A percentile compares a stretch with the other conserved stretches of the same genome.
phyloP scores from a whole-genome alignment of 495 filamentous ascomycete genomes.

The Trichoderma gamsii region DNA sequence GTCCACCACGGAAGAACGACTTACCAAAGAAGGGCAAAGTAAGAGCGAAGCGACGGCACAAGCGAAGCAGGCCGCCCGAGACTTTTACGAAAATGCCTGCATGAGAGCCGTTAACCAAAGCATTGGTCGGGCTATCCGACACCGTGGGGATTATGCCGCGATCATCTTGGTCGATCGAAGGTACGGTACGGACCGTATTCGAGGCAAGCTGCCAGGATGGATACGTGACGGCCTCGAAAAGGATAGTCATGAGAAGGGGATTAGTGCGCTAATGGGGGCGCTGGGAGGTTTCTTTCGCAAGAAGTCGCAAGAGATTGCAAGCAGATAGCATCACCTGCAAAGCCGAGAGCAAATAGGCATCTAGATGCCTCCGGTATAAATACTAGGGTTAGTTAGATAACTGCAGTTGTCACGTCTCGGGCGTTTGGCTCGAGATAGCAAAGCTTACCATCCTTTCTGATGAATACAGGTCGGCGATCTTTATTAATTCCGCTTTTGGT shows the following conservation, averaged over 20 bases:
- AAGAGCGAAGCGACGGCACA: slow-evolving; percentile 39
- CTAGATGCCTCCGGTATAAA: too few species aligned
- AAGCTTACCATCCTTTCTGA: too few species aligned
- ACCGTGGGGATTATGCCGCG: slow-evolving; percentile 80
- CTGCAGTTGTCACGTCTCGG: too few species aligned
- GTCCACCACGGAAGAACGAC: slow-evolving; percentile 49
- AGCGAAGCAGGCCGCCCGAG: slow-evolving; percentile 63
- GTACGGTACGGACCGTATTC: slow-evolving; percentile 63
- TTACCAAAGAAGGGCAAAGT: slow-evolving; percentile 23
- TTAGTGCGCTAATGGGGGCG: slow-evolving; percentile 49
- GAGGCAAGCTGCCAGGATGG: slow-evolving; percentile 80
- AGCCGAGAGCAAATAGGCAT: too few species aligned
- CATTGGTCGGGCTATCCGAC: slow-evolving; percentile 86
- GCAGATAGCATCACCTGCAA: not conserved
- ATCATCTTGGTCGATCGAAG: slow-evolving; percentile 80
- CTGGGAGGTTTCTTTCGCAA: slow-evolving; percentile 51
- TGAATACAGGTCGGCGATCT: too few species aligned
- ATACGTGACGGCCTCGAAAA: slow-evolving; percentile 59
- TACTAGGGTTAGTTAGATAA: too few species aligned
- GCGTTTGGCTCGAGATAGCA: too few species aligned
- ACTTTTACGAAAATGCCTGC: slow-evolving; percentile 92
- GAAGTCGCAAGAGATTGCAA: slow-evolving; percentile 23
- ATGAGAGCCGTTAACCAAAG: slow-evolving; percentile 97
- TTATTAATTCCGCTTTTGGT: too few species aligned
- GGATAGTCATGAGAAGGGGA: slow-evolving; percentile 39